Evolutionary conservation across 495 filamentous ascomycete species (phyloP), one percentile per base, ranked within the genome.

Genomic region (Podospora didyma): DNA sequence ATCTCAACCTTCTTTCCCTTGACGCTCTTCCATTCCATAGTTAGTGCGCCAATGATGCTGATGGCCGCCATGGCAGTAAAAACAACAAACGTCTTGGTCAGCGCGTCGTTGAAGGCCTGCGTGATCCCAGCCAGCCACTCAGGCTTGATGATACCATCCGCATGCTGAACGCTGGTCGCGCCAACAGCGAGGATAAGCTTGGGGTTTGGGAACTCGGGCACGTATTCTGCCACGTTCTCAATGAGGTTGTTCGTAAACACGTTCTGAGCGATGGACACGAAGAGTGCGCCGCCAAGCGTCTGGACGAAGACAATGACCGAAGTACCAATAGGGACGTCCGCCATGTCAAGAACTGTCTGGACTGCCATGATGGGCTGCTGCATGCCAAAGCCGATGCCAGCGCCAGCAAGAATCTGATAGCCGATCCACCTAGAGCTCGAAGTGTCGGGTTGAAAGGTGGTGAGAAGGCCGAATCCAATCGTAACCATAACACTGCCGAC

Each of bases 1-100:
- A 79, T 73, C 66, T 89, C 86, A 51, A 90, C 75, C 57, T 88
- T 88, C 82, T 89, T 92, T 2, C 88, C 90, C 77, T 92, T 93
- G 19, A 96, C 89, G 41, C 81, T 87, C 62, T 80, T 82, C 92
- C 90, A 96, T 71, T 94, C 83, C 9, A 92, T 74, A 5, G 78
- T 72, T 2, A 79, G 61, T 2, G 79, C 74, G 1, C 84, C 89
- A 47, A 93, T 19, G 4, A 90, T 73, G 3, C 82, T 80, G 0
- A 88, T 46, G 9, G 76, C 78, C 9, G 79, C 76, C 73, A 89
- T 79, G 0, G 85, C 87, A 12, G 87, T 76, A 61, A 79, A 77
- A 0, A 92, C 85, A 53, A 87, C 81, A 70, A 89, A 96, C 0
- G 84, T 79, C 49, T 82, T 65, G 2, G 79, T 84, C 24, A 96